These are phyloP conservation scores for Nemania abortiva DNA, from an alignment of 2,329 filamentous ascomycete species.

Conservation along the genomic window DNA sequence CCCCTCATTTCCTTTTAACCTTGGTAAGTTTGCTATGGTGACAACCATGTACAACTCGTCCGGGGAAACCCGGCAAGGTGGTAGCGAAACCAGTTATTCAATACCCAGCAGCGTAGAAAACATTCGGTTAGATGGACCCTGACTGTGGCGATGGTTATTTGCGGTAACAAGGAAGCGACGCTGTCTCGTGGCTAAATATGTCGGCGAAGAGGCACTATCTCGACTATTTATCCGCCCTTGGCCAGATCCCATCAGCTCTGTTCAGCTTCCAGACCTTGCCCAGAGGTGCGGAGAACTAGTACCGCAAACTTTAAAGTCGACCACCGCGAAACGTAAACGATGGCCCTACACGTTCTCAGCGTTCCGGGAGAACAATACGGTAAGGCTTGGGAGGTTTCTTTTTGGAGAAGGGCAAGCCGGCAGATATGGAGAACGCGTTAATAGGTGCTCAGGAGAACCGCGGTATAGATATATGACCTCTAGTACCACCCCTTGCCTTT, in stretches of 20 bases:
- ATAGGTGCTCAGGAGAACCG: slow-evolving; percentile 2
- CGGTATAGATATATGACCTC: slow-evolving; percentile 31
- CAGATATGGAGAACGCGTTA: slow-evolving; percentile 38
- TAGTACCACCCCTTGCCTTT: slow-evolving; percentile 27
- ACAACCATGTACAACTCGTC: slow-evolving; percentile 7
- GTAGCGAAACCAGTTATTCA: slow-evolving; percentile 23
- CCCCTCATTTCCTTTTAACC: slow-evolving; percentile 25
- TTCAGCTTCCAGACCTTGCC: slow-evolving; percentile 40
- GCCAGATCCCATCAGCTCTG: slow-evolving; percentile 36
- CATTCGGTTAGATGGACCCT: slow-evolving; percentile 6
- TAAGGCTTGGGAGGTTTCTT: slow-evolving; percentile 21
- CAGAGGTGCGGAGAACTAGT: slow-evolving; percentile 44
- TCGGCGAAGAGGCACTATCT: slow-evolving; percentile 45
- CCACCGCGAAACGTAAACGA: slow-evolving; percentile 35
- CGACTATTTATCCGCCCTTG: slow-evolving; percentile 48
- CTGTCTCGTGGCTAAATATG: slow-evolving; percentile 44
- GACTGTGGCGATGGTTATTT: slow-evolving; percentile 20
- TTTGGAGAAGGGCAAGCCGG: slow-evolving; percentile 32
- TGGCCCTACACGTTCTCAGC: slow-evolving; percentile 33
- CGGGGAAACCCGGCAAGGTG: slow-evolving; percentile 28
- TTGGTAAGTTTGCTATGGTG: slow-evolving; percentile 6
- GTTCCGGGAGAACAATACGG: slow-evolving; percentile 28
- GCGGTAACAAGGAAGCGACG: slow-evolving; percentile 14
- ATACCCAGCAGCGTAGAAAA: not conserved
- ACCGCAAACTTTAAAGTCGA: slow-evolving; percentile 40